A percentile compares a stretch with the other conserved stretches of the same genome.
These are phyloP conservation scores for Euphrasia arctica DNA, from an alignment of 305 asterid species.

Conservation along the genomic window DNA sequence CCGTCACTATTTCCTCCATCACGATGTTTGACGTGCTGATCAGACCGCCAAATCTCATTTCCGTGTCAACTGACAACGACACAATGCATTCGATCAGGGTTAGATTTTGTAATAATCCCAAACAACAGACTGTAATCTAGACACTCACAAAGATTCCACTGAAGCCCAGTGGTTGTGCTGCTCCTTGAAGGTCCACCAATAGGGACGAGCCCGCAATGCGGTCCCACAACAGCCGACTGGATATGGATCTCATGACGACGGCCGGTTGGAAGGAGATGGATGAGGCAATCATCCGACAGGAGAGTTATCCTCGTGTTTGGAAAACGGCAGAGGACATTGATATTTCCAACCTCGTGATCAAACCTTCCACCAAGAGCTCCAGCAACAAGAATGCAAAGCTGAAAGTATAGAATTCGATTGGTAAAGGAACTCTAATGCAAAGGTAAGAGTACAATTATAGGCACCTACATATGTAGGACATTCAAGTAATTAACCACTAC, in stretches of 20 bases:
- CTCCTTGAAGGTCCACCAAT: constrained; percentile 58
- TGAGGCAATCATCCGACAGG: constrained; percentile 82
- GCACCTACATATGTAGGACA: not conserved
- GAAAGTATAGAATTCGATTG: constrained; percentile 24
- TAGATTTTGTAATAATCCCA: not conserved
- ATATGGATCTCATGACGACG: constrained; percentile 69
- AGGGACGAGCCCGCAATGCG: constrained; percentile 91
- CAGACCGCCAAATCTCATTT: constrained; percentile 85
- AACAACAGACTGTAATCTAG: not conserved
- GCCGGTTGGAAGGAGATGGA: constrained; percentile 73
- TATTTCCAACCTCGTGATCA: constrained; percentile 91
- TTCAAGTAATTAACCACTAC: constrained; percentile 11
- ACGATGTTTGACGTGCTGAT: constrained; percentile 83
- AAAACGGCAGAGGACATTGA: constrained; percentile 68
- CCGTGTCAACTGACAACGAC: constrained; percentile 50
- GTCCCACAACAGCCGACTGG: constrained; percentile 61
- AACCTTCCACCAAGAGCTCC: constrained; percentile 99
- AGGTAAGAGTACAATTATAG: not conserved
- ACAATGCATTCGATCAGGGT: not conserved
- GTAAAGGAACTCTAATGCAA: constrained; percentile 5
- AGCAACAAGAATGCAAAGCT: constrained; percentile 78
- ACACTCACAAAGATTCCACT: constrained; percentile 85
- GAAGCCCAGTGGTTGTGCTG: constrained; percentile 76
- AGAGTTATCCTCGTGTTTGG: constrained; percentile 57
- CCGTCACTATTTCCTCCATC: constrained; percentile 53